phyloP scores from a whole-genome alignment of 2,329 filamentous ascomycete species.

The Magnaporthales sp. region DNA sequence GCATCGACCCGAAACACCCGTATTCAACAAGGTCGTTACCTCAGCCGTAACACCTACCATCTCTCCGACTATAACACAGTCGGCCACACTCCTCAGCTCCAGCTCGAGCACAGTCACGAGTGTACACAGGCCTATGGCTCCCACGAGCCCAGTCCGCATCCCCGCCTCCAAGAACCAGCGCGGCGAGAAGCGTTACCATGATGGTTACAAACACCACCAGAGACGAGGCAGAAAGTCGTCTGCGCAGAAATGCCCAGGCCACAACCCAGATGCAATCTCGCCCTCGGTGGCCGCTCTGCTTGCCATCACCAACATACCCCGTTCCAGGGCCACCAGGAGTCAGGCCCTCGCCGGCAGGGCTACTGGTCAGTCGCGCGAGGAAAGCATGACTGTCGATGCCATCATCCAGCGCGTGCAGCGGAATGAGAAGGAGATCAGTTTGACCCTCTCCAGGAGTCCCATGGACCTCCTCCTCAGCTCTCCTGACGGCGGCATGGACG shows the following conservation, averaged over 20 bases:
- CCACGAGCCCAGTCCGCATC: conserved; percentile 47
- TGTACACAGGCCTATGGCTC: conserved; percentile 7
- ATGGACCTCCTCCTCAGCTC: conserved; percentile 52
- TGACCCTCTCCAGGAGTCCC: conserved; percentile 43
- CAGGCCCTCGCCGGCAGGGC: background rate
- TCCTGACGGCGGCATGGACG: conserved; percentile 46
- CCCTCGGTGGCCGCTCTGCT: conserved; percentile 52
- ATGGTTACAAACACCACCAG: conserved; percentile 24
- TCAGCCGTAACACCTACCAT: background rate
- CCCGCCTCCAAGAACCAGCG: conserved; percentile 32
- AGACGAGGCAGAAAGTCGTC: background rate
- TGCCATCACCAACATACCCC: conserved; percentile 53
- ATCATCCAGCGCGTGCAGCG: conserved; percentile 45
- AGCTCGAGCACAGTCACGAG: background rate
- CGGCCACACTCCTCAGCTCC: background rate
- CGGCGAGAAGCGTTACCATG: conserved; percentile 17
- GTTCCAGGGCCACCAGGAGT: conserved; percentile 29
- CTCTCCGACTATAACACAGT: background rate
- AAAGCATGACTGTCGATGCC: conserved; percentile 45
- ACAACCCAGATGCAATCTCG: conserved; percentile 45
- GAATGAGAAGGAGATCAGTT: conserved; percentile 50
- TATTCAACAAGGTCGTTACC: background rate
- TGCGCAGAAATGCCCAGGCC: conserved; percentile 23
- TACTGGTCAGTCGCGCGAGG: conserved; percentile 18
- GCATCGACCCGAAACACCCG: background rate